A percentile compares a stretch with the other conserved stretches of the same genome.
These are phyloP conservation scores for Candida methanosorbosa DNA, from an alignment of 805 yeast genomes.

Conservation along the genomic window DNA sequence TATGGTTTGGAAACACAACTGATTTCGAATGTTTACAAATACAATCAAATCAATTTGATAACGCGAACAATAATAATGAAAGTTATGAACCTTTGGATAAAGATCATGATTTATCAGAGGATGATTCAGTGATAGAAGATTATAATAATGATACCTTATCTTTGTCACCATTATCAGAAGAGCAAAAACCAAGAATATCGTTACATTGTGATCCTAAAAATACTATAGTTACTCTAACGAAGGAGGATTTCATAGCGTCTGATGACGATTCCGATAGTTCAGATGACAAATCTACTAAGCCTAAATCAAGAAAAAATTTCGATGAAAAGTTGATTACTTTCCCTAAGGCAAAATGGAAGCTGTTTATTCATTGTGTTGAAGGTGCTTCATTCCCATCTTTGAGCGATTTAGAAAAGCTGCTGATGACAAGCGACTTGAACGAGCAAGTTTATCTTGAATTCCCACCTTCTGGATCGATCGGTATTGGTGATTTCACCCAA, in stretches of 20 bases:
- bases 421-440: constrained; percentile 8
- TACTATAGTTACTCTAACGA: constrained; percentile 37
- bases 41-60: constrained; percentile 10
- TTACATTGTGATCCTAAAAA: constrained; percentile 42
- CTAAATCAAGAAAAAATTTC: constrained; percentile 10
- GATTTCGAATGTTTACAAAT: constrained; percentile 46
- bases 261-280: constrained; percentile 7
- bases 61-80: background rate
- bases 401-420: constrained; percentile 23
- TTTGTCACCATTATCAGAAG: background rate
- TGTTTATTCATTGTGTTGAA: constrained; percentile 52
- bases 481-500: constrained; percentile 60
- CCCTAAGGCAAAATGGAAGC: constrained; percentile 46
- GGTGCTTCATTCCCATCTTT: constrained; percentile 46
- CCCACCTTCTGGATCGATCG: constrained; percentile 81
- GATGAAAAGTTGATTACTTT: constrained; percentile 31
- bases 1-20: constrained; percentile 80
- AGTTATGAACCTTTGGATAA: background rate
- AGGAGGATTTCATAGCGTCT: constrained; percentile 15
- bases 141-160: background rate
- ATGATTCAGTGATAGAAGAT: constrained; percentile 4
- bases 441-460: constrained; percentile 38
- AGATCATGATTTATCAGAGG: background rate
- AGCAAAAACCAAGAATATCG: constrained; percentile 15
- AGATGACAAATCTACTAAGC: constrained; percentile 14